Percentiles rank a stretch among this genome's conserved stretches.
phyloP scores from a whole-genome alignment of 2,329 filamentous ascomycete species.

The Neoarthrinium moseri region DNA sequence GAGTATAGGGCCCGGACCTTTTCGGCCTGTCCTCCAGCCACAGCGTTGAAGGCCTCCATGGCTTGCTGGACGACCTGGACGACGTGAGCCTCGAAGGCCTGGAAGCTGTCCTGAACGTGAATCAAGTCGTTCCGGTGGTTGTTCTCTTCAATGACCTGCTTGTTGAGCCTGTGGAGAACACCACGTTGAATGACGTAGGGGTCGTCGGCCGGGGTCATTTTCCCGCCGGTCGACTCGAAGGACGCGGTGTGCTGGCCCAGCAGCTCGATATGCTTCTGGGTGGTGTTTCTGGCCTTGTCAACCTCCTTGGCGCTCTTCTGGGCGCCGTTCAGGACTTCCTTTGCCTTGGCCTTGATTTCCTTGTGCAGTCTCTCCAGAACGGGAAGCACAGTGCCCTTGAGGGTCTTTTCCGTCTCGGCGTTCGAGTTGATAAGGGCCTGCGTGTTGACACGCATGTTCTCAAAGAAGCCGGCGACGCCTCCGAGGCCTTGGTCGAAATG shows the following conservation, averaged over 20 bases:
- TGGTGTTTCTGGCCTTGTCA: slow-evolving; percentile 79
- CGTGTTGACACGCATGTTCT: slow-evolving; percentile 91
- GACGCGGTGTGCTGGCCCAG: slow-evolving; percentile 81
- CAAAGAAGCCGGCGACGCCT: slow-evolving; percentile 85
- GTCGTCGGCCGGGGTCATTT: slow-evolving; percentile 71
- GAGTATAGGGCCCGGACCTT: slow-evolving; percentile 77
- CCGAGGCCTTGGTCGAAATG: slow-evolving; percentile 92
- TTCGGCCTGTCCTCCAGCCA: slow-evolving; percentile 77
- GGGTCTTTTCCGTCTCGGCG: slow-evolving; percentile 83
- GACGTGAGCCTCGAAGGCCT: slow-evolving; percentile 83
- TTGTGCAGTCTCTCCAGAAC: slow-evolving; percentile 88
- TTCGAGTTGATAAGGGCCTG: slow-evolving; percentile 86
- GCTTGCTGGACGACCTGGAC: slow-evolving; percentile 79
- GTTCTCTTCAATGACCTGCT: slow-evolving; percentile 93
- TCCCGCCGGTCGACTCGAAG: slow-evolving; percentile 74
- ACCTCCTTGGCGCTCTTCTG: slow-evolving; percentile 86
- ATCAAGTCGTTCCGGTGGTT: slow-evolving; percentile 91
- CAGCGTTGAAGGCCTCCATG: slow-evolving; percentile 79
- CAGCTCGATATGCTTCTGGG: slow-evolving; percentile 95
- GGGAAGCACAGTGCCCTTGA: slow-evolving; percentile 83
- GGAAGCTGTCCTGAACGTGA: slow-evolving; percentile 86
- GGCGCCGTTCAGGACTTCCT: slow-evolving; percentile 80
- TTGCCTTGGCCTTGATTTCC: slow-evolving; percentile 95
- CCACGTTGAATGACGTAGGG: slow-evolving; percentile 85
- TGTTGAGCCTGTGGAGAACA: slow-evolving; percentile 79